Evolutionary conservation across 768 basidiomycete genomes (phyloP), one percentile per base, ranked within the genome.

Genomic region (Lyophyllum shimeji): DNA sequence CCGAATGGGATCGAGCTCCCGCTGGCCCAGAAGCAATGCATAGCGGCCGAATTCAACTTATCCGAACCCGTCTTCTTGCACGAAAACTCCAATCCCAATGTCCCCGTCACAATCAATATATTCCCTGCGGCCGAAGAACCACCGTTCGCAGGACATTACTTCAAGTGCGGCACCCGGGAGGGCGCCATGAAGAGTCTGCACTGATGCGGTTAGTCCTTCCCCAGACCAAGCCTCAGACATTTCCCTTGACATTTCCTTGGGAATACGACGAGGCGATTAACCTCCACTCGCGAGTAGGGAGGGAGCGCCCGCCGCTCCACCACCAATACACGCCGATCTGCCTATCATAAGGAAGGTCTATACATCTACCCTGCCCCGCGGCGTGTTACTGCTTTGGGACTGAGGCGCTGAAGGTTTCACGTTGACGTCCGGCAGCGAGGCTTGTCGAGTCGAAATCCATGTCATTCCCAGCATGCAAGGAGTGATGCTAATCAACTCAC

Each of bases 51-150:
- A 57, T 81, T 81, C 65, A 79, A 81, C 58, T 69, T 78, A 51
- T 77, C 78, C 3, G 79, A 80, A 48, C 80, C 79, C 0, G 75
- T 79, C 27, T 79, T 79, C 61, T 66, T 76, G 1, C 76, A 79
- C 57, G 69, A 73, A 50, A 57, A 59, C 15, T 53, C 58, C 13
- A 63, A 64, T 29, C 57, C 49, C 11, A n/a, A 55, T 27, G 56
- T 59, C 2, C 65, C 70, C 1, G 61, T 70, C 25, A 60, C 55
- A 11, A 74, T 76, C 55, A 74, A 79, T 44, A 78, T 78, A 47
- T 79, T 77, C 64, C 78, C 72, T 11, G 60, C 71, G 3, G 61
- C 60, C 3, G 64, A 67, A 33, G 77, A 80, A 51, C 62, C 79
- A 1, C 77, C 78, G 0, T 79, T 79, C 48, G 77, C 79, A 11